Conservation (phyloP, 2,329 filamentous ascomycete species). For the Zelopaecilomyces penicillatus region DNA sequence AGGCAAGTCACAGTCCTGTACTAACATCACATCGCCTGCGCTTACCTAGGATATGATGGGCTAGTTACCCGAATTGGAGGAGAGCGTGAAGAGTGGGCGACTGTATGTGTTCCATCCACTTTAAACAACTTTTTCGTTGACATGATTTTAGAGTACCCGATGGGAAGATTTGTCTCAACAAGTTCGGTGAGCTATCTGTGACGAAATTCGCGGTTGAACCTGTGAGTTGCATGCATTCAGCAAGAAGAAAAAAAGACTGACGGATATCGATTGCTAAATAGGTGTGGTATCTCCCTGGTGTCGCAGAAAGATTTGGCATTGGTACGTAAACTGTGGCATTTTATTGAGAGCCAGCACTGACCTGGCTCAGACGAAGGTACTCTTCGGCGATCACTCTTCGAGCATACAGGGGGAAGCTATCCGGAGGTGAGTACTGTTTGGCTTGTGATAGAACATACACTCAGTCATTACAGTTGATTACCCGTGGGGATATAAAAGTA, state of each 20-base stretch:
- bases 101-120: slow-evolving; percentile 38
- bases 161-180: slow-evolving; percentile 83
- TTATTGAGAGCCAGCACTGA: slow-evolving; percentile 16
- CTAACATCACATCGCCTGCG: neutral
- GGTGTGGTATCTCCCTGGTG: slow-evolving; percentile 76
- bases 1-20: slow-evolving; percentile 29
- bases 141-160: slow-evolving; percentile 48
- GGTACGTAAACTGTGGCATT: slow-evolving; percentile 35
- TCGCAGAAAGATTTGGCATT: slow-evolving; percentile 89
- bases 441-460: slow-evolving; percentile 2
- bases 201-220: slow-evolving; percentile 97
- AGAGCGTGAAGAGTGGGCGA: slow-evolving; percentile 73
- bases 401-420: slow-evolving; percentile 92
- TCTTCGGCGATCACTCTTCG: slow-evolving; percentile 79
- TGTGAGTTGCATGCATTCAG: slow-evolving; percentile 38
- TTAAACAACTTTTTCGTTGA: neutral
- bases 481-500: slow-evolving; percentile 85
- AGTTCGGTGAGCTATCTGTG: slow-evolving; percentile 78
- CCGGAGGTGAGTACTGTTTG: slow-evolving; percentile 52
- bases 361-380: slow-evolving; percentile 63
- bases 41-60: neutral
- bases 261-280: slow-evolving; percentile 12
- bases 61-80: slow-evolving; percentile 79
- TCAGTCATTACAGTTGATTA: slow-evolving; percentile 58
- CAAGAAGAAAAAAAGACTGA: neutral